Evolutionary conservation across 2,329 filamentous ascomycete species (phyloP), one percentile per base, ranked within the genome.

Genomic region (Ceratocystis destructans): DNA sequence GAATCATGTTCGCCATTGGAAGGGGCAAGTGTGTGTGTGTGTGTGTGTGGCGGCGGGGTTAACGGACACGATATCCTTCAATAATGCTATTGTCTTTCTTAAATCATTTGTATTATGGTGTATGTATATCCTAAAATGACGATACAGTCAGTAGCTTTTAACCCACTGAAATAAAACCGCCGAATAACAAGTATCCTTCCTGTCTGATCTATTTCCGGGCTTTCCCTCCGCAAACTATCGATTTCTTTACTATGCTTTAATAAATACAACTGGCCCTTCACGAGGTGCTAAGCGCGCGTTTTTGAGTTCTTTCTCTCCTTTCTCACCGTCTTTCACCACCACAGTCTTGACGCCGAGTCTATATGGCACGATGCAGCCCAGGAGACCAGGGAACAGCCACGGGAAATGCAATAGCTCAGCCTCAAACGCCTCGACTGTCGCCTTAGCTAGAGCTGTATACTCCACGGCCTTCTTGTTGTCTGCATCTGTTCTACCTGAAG

Each of bases 401-500:
- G 94, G 91, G 71, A 97, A 91, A 74, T 97, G 91, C 72, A 95
- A 80, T 70, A 96, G 86, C 76, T 99, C 94, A 0, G 89, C 87
- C 71, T 96, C 90, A 70, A 99, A 99, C 0, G 91, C 90, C 68
- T 85, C 84, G 69, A 92, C 84, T 0, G 90, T 94, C 70, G 88
- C 83, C 63, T 83, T 82, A 0, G 90, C 91, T 63, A 86, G 79
- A 64, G 78, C 77, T 0, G 80, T 80, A 72, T 90, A 92, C 50
- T 20, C 25, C 20, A 33, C 28, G 10, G 46, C 63, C 41, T 66
- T 66, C 8, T 53, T 59, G n/a, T 20, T 59, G n/a, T 48, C 44
- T 17, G 61, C n/a, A 7, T 64, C 62, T 15, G 17, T 41, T 48
- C 33, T 64, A 2, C 75, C 74, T 1, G 84, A 77, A 69, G 90